Percentiles rank a stretch among this genome's conserved stretches.
Conservation (phyloP, 2,329 filamentous ascomycete genomes). For the Orbilia oligospora region DNA sequence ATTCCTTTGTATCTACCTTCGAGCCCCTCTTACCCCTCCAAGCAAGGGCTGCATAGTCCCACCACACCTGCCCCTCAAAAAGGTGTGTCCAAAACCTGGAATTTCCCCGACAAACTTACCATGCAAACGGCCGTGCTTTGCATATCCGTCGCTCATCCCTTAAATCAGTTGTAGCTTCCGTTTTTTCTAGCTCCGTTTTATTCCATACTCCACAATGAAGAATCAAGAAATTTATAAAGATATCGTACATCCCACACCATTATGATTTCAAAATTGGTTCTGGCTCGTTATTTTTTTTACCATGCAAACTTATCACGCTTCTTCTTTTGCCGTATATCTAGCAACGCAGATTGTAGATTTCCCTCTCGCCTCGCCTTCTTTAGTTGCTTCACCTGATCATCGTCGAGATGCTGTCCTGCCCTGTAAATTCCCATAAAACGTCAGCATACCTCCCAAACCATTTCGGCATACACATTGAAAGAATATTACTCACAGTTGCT, state of each 20-base stretch:
- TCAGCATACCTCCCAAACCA: slow-evolving; percentile 38
- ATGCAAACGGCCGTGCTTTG: slow-evolving; percentile 30
- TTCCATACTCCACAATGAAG: neutral
- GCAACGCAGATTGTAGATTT: slow-evolving; percentile 86
- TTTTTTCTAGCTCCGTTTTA: slow-evolving; percentile 26
- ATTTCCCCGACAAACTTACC: slow-evolving; percentile 36
- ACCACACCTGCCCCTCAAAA: slow-evolving; percentile 37
- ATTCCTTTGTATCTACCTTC: slow-evolving; percentile 30
- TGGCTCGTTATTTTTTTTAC: slow-evolving; percentile 30
- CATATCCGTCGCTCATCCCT: slow-evolving; percentile 33
- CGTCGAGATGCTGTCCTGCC: slow-evolving; percentile 80
- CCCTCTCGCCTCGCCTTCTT: slow-evolving; percentile 86
- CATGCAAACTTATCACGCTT: slow-evolving; percentile 87
- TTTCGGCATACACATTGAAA: slow-evolving; percentile 5
- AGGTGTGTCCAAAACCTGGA: slow-evolving; percentile 49
- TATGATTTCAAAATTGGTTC: neutral
- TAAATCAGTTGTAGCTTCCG: slow-evolving; percentile 35
- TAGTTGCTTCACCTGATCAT: slow-evolving; percentile 86
- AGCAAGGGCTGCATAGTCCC: slow-evolving; percentile 51
- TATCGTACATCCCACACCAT: slow-evolving; percentile 23
- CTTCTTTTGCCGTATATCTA: slow-evolving; percentile 82
- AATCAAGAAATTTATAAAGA: neutral
- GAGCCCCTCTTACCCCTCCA: slow-evolving; percentile 3
- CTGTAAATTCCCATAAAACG: slow-evolving; percentile 29
- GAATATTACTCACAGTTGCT: slow-evolving; percentile 70